Base-by-base conservation (phyloP, 768 basidiomycete genomes). In the Cystofilobasidium capitatum region DNA sequence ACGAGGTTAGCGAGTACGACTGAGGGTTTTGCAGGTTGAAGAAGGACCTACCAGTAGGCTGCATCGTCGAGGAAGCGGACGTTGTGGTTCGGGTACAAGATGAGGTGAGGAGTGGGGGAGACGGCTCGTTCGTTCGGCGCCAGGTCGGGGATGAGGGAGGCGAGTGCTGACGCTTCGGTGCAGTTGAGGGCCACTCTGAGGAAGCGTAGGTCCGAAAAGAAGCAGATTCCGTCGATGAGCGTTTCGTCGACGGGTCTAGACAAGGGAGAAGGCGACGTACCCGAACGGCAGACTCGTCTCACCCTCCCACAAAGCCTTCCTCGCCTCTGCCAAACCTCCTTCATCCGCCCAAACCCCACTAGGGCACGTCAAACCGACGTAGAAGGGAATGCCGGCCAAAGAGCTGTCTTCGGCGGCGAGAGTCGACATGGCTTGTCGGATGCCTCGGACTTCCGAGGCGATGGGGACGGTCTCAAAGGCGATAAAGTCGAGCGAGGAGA, bases 401-500 rank as follows among this genome's bases (percentile, higher is more conserved):
- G 39, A 10, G 8, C 29, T 24, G 16, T 57, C 49, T 9, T 24
- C 47, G 24, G 44, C 36, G 20, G 63, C 64, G 16, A 87, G 77
- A 6, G 60, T 55, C 1, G 71, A 73, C 71, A 91, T 81, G 3
- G 88, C 87, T 14, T 76, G 77, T 58, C 87, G 79, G 70, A 90
- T 85, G 17, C 86, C 87, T 26, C 74, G 74, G 5, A 87, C 79
- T 74, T 91, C 89, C 40, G 84, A 77, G 10, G 81, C 73, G 3
- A 89, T 78, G 0, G 89, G 87, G 5, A 90, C 78, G 0, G 88
- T 90, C 79, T 91, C 89, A 74, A 91, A 90, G 14, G 85, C 86
- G 58, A 90, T 71, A 68, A 80, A 82, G 64, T 87, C 84, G 62
- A 90, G 77, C 1, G 78, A 77, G 6, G 72, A 64, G 66, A 83